Evolutionary conservation across 164 flowering plant genomes (phyloP).

Genomic region (Nymphaea colorata): DNA sequence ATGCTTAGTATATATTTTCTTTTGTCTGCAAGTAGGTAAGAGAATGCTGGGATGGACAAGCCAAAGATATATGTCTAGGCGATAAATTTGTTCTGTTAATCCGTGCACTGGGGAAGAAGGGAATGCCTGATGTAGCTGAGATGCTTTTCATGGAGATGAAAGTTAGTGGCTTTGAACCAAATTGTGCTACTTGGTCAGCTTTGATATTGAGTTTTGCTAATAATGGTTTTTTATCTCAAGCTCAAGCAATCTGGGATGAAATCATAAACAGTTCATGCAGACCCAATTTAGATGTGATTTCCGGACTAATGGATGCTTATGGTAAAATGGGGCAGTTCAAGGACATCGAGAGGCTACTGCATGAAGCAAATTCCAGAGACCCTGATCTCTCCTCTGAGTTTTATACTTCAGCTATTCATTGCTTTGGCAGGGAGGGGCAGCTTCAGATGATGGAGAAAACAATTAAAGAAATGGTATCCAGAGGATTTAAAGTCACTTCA

Average conservation of each 20-base stretch:
- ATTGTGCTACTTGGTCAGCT: conserved; percentile 26
- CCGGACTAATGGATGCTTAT: conserved; percentile 43
- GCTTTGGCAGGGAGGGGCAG: conserved; percentile 59
- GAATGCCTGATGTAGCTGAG: conserved; percentile 24
- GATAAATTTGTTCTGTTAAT: conserved; percentile 18
- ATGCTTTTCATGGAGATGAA: conserved; percentile 26
- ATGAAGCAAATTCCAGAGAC: conserved; percentile 27
- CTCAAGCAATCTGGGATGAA: conserved; percentile 48
- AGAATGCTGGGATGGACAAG: conserved; percentile 12
- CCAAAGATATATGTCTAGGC: conserved; percentile 2
- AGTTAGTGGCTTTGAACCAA: conserved; percentile 20
- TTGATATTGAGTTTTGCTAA: conserved; percentile 51
- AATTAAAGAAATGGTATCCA: conserved; percentile 45
- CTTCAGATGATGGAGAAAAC: conserved; percentile 57
- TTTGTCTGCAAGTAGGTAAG: conserved; percentile 13
- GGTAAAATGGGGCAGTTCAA: conserved; percentile 32
- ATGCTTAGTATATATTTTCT: conserved; percentile 1
- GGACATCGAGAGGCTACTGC: conserved; percentile 31
- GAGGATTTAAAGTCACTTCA: conserved; percentile 46
- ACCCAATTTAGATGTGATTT: conserved; percentile 30
- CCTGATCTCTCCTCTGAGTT: conserved; percentile 22
- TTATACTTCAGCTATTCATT: conserved; percentile 40
- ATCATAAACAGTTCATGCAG: conserved; percentile 43
- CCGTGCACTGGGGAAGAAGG: conserved; percentile 13
- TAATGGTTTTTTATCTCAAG: conserved; percentile 33